These are phyloP conservation scores for Salix dunnii DNA, from an alignment of 345 rosid genomes.

Conservation along the genomic window DNA sequence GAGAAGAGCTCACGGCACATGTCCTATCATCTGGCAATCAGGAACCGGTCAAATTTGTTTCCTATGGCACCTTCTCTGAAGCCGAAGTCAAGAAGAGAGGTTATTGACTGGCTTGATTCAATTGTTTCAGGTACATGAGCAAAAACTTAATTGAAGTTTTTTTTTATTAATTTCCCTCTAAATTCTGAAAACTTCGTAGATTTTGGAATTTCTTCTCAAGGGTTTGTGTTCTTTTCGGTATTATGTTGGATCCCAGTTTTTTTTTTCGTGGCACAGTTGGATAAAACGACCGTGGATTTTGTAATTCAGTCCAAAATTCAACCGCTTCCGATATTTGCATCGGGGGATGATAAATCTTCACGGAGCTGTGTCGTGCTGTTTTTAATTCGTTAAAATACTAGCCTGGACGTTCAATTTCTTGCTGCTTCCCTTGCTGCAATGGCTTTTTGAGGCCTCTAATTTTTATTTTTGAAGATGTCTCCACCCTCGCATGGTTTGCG, in stretches of 20 bases:
- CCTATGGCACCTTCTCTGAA: constrained; percentile 22
- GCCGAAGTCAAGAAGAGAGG: constrained; percentile 56
- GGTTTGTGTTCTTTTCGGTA: not conserved
- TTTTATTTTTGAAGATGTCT: not conserved
- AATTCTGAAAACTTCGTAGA: not conserved
- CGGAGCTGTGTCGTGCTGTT: not conserved
- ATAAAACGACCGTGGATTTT: not conserved
- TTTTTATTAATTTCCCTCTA: not conserved
- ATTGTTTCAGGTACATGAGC: constrained; percentile 54
- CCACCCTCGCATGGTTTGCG: not conserved
- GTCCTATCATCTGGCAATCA: constrained; percentile 45
- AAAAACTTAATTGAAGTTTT: not conserved
- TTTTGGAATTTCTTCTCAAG: not conserved
- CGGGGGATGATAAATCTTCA: not conserved
- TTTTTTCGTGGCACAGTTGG: not conserved
- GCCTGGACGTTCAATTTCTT: not conserved
- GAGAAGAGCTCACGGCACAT: constrained; percentile 50
- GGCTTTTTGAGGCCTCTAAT: not conserved
- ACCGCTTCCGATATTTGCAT: not conserved
- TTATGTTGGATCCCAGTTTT: not conserved
- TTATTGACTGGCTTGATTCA: constrained; percentile 60
- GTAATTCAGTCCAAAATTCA: not conserved
- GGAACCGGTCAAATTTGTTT: constrained; percentile 28
- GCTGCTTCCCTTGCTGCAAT: not conserved
- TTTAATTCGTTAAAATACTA: not conserved